Percentiles rank a stretch among this genome's conserved stretches.
phyloP scores from a whole-genome alignment of 768 basidiomycete species.

The Phylloporus sp. region DNA sequence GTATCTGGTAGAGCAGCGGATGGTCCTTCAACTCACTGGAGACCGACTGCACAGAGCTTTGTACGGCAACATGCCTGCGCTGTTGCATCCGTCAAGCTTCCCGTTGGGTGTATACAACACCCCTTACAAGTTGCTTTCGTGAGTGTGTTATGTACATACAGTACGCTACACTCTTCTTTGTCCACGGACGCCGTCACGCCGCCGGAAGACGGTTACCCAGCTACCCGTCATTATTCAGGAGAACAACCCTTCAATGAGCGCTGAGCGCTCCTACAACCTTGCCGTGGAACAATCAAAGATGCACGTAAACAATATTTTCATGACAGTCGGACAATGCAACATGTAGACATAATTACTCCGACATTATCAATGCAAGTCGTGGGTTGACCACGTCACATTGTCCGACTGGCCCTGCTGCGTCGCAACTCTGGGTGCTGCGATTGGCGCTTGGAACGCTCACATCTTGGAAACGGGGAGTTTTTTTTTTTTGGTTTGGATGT shows the following conservation, averaged over 20 bases:
- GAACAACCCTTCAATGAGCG: not conserved
- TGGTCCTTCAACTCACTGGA: conserved; percentile 49
- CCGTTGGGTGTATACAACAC: conserved; percentile 3
- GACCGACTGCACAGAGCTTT: conserved; percentile 36
- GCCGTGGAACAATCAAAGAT: conserved; percentile 9
- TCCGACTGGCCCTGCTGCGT: not conserved
- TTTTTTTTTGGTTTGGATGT: not conserved
- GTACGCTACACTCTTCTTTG: not conserved
- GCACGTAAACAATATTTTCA: conserved; percentile 9
- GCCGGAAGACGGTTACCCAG: not conserved
- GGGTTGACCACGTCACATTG: not conserved
- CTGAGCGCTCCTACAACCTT: conserved; percentile 7
- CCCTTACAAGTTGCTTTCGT: conserved; percentile 11
- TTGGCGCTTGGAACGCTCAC: conserved; percentile 2
- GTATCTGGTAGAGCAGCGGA: conserved; percentile 45
- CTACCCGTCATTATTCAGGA: not conserved
- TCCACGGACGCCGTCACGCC: not conserved
- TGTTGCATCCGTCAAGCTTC: conserved; percentile 4
- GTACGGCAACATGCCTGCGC: conserved; percentile 18
- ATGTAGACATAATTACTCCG: too few relatives aligned
- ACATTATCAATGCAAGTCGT: not conserved
- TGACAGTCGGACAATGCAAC: too few relatives aligned
- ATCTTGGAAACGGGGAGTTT: conserved; percentile 1
- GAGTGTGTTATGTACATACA: not conserved
- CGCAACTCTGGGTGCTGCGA: not conserved